These are phyloP conservation scores for Gracilariopsis chorda DNA, from an alignment of 23 red algal species.

Conservation along the genomic window DNA sequence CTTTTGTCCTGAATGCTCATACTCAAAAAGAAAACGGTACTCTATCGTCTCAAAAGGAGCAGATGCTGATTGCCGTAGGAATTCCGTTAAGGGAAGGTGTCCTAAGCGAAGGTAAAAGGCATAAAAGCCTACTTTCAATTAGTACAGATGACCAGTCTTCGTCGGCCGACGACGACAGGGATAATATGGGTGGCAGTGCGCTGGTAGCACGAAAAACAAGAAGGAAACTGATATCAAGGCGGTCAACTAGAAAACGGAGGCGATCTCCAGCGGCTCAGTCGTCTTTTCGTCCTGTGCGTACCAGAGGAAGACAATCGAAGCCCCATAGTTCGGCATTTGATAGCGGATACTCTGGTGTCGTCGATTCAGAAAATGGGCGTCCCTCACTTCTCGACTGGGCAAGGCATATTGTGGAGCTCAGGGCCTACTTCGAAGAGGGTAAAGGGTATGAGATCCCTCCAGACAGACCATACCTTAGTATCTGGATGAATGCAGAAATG, in stretches of 20 bases:
- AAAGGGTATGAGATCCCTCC: conserved; percentile 28
- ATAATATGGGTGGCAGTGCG: background rate
- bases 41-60: background rate
- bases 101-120: no score
- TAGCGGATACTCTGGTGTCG: background rate
- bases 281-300: background rate
- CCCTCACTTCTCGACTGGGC: background rate
- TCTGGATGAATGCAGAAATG: conserved; percentile 49
- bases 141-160: background rate
- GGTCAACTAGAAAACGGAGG: background rate
- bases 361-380: background rate
- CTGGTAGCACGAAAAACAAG: background rate
- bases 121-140: no score
- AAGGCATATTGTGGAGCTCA: conserved; percentile 6
- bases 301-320: background rate
- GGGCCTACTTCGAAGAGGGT: background rate
- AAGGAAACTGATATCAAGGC: background rate
- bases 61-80: conserved; percentile 6
- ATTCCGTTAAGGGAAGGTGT: no score
- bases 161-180: background rate
- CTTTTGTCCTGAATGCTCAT: conserved; percentile 5
- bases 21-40: background rate
- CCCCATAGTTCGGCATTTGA: background rate
- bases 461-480: background rate
- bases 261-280: background rate